Evolutionary conservation across 225 moss, liverwort and hornwort genomes (phyloP).

Genomic region (Climacium dendroides): DNA sequence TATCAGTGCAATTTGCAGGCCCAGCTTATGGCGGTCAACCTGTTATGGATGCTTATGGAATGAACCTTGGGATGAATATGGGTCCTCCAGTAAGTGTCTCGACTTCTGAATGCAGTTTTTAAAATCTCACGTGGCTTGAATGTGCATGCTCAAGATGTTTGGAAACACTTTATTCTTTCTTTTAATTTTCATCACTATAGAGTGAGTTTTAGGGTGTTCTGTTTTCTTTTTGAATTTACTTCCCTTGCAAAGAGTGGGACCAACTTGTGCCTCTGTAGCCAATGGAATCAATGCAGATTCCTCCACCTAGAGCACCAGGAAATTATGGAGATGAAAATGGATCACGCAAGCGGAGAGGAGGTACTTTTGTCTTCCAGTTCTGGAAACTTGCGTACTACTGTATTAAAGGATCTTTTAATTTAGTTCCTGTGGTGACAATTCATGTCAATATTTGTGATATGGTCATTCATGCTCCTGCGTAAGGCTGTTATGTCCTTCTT

Average conservation of each 20-base stretch:
- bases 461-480: not conserved
- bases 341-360: slow-evolving; percentile 95
- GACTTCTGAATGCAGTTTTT: not conserved
- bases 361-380: slow-evolving; percentile 4
- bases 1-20: slow-evolving; percentile 58
- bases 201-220: not conserved
- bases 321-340: slow-evolving; percentile 95
- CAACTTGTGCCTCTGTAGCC: slow-evolving; percentile 18
- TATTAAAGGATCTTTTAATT: not conserved
- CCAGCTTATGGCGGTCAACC: slow-evolving; percentile 80
- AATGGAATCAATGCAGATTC: slow-evolving; percentile 64
- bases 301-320: slow-evolving; percentile 74
- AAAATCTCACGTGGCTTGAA: not conserved
- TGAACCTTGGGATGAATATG: slow-evolving; percentile 82
- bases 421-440: not conserved
- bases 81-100: slow-evolving; percentile 65
- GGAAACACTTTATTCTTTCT: not conserved
- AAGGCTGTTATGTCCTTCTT: not conserved
- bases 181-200: not conserved
- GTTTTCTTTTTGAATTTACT: not conserved
- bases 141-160: not conserved
- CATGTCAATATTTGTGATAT: not conserved
- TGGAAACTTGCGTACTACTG: not conserved
- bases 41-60: slow-evolving; percentile 97
- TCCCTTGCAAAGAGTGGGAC: not conserved